These are phyloP conservation scores for Neurospora pannonica DNA, from an alignment of 495 filamentous ascomycete genomes.

Conservation along the genomic window DNA sequence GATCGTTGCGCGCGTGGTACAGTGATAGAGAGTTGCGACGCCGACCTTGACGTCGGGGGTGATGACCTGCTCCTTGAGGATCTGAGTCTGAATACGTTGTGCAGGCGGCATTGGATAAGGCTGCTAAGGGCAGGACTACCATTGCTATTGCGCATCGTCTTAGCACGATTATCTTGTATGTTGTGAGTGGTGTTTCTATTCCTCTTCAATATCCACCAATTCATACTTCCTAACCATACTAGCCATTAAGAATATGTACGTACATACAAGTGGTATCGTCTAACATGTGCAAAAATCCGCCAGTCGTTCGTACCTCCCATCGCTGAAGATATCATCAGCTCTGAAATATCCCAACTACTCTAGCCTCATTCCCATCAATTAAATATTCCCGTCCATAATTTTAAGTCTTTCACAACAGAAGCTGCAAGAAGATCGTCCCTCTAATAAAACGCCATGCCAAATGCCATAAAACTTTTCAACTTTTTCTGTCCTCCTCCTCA, in stretches of 20 bases:
- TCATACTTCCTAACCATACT: neutral
- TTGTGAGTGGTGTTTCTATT: neutral
- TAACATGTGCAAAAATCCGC: neutral
- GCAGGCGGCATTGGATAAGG: constrained; percentile 62
- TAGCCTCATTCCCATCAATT: neutral
- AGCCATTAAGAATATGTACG: neutral
- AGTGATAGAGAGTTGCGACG: constrained; percentile 64
- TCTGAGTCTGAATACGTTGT: constrained; percentile 66
- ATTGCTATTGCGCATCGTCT: constrained; percentile 66
- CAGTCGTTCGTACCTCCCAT: neutral
- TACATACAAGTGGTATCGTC: neutral
- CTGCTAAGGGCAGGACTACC: constrained; percentile 56
- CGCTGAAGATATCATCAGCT: neutral
- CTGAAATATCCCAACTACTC: neutral
- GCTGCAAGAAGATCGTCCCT: neutral
- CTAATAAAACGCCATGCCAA: neutral
- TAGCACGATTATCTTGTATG: constrained; percentile 32
- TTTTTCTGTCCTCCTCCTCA: neutral
- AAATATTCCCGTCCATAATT: neutral
- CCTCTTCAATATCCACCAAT: neutral
- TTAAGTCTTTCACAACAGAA: neutral
- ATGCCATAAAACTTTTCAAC: neutral
- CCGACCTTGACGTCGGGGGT: constrained; percentile 56
- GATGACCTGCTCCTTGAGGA: constrained; percentile 63
- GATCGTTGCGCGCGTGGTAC: constrained; percentile 66